Conservation (phyloP, 2,329 filamentous ascomycete species). For the Fusarium sacchari region DNA sequence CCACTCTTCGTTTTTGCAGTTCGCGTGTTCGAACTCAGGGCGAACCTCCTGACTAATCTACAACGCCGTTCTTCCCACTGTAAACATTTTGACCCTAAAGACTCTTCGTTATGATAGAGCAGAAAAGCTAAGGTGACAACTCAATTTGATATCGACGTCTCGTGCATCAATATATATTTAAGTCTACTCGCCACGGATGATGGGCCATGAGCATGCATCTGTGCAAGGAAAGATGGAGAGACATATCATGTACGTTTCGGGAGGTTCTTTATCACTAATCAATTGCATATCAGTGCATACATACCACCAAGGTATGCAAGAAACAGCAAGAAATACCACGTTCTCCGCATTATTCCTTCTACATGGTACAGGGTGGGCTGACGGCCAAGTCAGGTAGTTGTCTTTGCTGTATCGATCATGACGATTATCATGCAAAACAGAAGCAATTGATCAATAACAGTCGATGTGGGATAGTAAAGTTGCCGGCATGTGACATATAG, state of each 20-base stretch:
- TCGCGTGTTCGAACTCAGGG: background rate
- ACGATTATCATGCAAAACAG: background rate
- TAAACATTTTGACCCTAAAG: no score
- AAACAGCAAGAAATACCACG: background rate
- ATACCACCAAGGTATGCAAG: accelerated
- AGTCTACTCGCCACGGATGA: no score
- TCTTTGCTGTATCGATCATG: no score
- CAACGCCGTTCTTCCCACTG: accelerated
- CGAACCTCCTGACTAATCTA: background rate
- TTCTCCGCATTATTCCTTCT: background rate
- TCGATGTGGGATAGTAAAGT: accelerated
- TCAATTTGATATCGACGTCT: background rate
- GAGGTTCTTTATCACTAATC: background rate
- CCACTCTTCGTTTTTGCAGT: background rate
- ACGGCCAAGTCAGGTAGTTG: background rate
- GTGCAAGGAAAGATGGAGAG: no score
- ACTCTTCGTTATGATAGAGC: background rate
- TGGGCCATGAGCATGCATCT: background rate
- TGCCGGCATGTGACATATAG: accelerated
- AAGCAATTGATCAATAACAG: accelerated
- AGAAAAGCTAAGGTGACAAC: background rate
- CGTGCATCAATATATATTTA: background rate
- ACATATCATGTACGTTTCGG: background rate
- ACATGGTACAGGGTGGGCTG: background rate
- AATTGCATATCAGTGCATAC: background rate